Evolutionary conservation across 1,284 basidiomycete species (phyloP), one percentile per base, ranked within the genome.

Genomic region (Moesziomyces parantarcticus): DNA sequence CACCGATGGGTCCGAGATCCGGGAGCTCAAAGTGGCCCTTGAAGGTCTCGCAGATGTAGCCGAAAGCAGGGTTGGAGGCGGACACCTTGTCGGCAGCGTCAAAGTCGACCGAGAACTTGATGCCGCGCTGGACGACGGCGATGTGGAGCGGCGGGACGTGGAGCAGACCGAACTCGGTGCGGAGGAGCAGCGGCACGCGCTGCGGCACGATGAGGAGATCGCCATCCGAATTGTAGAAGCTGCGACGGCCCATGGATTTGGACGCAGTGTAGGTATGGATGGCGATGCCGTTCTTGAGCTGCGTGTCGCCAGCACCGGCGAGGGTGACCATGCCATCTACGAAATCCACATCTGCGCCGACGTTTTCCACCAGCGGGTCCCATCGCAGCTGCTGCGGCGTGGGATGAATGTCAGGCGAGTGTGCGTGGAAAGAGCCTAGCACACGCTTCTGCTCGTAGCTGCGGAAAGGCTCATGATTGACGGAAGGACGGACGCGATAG

Each of bases 131-230:
- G 53, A 90, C 87, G 47, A 90, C 89, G 26, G 87, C 85, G 32
- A 90, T 84, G 79, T 90, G 89, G 29, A 89, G 89, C 16, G 89
- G 88, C 10, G 88, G 82, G n/a, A 88, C 89, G 88, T 90, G 88
- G 55, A 90, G 52, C 87, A 86, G 88, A 58, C 90, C 90, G 64
- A 90, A 88, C 83, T 91, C 90, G 5, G 90, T 91, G 81, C 89
- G 89, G 52, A 91, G 87, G 78, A 90, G 88, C 65, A 91, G 81
- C 25, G 89, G 86, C 11, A 89, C 90, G 75, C 88, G 86, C 79
- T 90, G 88, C 5, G 90, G 90, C 8, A 91, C 84, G 71, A 91
- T 88, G 72, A 91, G 83, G 84, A 90, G 87, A 82, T 91, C 89
- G 5, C 90, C 90, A 74, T 91, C 90, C 46, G 87, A 88, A 77